Evolutionary conservation across 2,329 filamentous ascomycete species (phyloP).

Genomic region (Falciphora oryzae): DNA sequence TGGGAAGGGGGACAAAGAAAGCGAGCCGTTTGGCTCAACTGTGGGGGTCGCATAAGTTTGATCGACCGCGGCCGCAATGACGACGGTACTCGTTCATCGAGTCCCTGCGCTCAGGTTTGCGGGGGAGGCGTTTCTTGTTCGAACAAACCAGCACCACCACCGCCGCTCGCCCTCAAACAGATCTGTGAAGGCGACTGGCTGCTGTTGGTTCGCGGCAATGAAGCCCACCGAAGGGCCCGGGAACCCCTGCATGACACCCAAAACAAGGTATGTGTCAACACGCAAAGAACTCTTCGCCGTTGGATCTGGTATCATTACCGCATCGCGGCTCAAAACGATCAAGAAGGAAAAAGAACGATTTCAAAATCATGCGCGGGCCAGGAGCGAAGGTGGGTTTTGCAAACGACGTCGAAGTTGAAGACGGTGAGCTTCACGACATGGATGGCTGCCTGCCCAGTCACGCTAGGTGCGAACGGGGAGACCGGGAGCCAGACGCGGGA

Average conservation of each 20-base stretch:
- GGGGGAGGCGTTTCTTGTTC: not conserved
- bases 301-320: not conserved
- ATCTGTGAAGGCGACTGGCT: not conserved
- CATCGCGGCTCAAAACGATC: not conserved
- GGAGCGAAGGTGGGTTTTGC: too few relatives aligned
- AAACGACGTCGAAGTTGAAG: not conserved
- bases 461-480: not conserved
- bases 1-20: not conserved
- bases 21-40: not conserved
- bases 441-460: not conserved
- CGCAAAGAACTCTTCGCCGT: not conserved
- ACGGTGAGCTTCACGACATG: not conserved
- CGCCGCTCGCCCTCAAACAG: too few relatives aligned
- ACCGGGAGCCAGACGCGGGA: not conserved
- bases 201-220: not conserved
- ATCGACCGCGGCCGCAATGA: not conserved
- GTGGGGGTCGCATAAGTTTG: not conserved
- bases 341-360: not conserved
- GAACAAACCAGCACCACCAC: not conserved
- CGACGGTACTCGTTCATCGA: not conserved
- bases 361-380: not conserved
- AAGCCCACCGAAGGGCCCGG: not conserved
- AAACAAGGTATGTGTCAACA: conserved; percentile 10
- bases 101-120: not conserved
- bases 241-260: conserved; percentile 7